These are phyloP conservation scores for Castanea mollissima DNA, from an alignment of 306 rosid genomes.

Conservation along the genomic window DNA sequence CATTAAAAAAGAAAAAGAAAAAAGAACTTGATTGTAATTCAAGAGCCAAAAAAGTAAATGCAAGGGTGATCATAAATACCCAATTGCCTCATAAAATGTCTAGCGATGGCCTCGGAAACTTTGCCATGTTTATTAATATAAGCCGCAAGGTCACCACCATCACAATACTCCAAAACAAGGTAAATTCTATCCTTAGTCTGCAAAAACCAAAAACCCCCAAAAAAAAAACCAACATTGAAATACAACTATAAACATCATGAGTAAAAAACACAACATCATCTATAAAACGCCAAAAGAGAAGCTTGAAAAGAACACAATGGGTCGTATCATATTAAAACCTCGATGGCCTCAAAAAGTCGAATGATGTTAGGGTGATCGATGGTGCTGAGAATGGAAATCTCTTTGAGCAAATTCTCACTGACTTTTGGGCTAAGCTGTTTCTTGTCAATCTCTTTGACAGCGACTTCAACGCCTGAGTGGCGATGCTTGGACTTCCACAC, in stretches of 20 bases:
- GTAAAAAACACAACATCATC: background rate
- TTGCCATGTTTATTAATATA: slow-evolving; percentile 62
- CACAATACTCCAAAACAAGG: slow-evolving; percentile 95
- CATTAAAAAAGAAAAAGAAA: background rate
- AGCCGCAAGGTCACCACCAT: slow-evolving; percentile 81
- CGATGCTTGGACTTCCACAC: slow-evolving; percentile 79
- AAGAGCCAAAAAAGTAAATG: slow-evolving; percentile 8
- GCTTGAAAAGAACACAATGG: background rate
- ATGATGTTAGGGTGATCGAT: slow-evolving; percentile 80
- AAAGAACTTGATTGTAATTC: background rate
- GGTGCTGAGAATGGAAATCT: slow-evolving; percentile 80
- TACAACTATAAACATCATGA: background rate
- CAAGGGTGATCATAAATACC: slow-evolving; percentile 42
- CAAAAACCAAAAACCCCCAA: slow-evolving; percentile 23
- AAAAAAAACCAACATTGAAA: background rate
- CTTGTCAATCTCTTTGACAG: slow-evolving; percentile 79
- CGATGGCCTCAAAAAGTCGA: slow-evolving; percentile 63
- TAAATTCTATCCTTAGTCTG: slow-evolving; percentile 79
- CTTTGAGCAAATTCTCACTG: slow-evolving; percentile 64
- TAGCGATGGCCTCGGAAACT: slow-evolving; percentile 72
- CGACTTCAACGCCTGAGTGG: slow-evolving; percentile 69
- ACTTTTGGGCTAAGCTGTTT: slow-evolving; percentile 64
- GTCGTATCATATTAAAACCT: slow-evolving; percentile 31
- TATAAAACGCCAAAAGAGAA: background rate
- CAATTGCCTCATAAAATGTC: slow-evolving; percentile 88